Evolutionary conservation across 75 land plant species (phyloP), one percentile per base, ranked within the genome.

Genomic region (Cupressus sempervirens): DNA sequence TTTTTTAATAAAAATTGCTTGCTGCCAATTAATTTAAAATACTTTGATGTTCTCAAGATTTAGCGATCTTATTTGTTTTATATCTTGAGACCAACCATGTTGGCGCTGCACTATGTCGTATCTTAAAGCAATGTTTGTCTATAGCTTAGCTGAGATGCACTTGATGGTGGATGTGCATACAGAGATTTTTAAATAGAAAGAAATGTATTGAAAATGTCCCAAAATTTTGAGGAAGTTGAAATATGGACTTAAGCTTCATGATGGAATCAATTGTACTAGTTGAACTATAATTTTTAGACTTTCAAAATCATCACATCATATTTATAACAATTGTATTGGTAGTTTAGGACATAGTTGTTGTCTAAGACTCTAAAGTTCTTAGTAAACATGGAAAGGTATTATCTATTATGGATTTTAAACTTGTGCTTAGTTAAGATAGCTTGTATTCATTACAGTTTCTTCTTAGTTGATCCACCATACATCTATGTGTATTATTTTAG

Each of bases 331-430:
- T 30, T 23, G 35, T 72, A 72, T 29, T 70, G 11, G 35, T 0
- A n/a, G n/a, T n/a, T n/a, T n/a, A n/a, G n/a, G n/a, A 32, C 35
- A 72, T 36, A 72, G 11, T 72, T n/a, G n/a, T 32, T 26, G 67
- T 23, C 67, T 62, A n/a, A 62, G n/a, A n/a, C n/a, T n/a, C n/a
- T n/a, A n/a, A n/a, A 62, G 26, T 62, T 62, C 29, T 62, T n/a
- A 62, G 23, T 62, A 23, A 32, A 30, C 32, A 36, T 11, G 74
- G 74, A 72, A 72, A 35, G 32, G 11, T 29, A 72, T 72, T n/a
- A n/a, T n/a, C n/a, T n/a, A n/a, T n/a, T 23, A 45, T 79, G 48
- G n/a, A 79, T 79, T n/a, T 79, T 79, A 43, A 79, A 41, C 29
- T 23, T 23, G 23, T 26, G 40, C n/a, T 43, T 26, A n/a, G 7